Percentiles rank a stretch among this genome's conserved stretches.
These are phyloP conservation scores for Cairneyella variabilis DNA, from an alignment of 495 filamentous ascomycete species.

Conservation along the genomic window DNA sequence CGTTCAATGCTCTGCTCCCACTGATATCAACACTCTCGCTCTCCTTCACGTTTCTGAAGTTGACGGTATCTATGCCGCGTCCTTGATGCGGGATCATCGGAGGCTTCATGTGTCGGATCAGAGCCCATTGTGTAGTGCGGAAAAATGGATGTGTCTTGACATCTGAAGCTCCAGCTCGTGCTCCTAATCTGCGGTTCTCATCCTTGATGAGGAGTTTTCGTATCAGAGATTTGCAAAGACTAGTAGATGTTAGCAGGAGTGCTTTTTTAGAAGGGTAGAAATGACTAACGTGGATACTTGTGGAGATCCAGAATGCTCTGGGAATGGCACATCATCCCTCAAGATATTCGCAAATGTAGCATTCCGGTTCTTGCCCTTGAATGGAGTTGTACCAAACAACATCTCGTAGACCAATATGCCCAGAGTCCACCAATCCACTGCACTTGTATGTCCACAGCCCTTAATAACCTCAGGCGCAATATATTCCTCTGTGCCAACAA, in stretches of 20 bases:
- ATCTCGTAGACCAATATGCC: slow-evolving; percentile 98
- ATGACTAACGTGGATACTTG: slow-evolving; percentile 81
- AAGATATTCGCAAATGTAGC: slow-evolving; percentile 97
- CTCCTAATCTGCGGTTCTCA: slow-evolving; percentile 90
- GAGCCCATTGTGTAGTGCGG: slow-evolving; percentile 90
- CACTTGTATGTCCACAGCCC: slow-evolving; percentile 95
- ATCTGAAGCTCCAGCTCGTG: slow-evolving; percentile 91
- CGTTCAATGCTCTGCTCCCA: slow-evolving; percentile 47
- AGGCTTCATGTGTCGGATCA: slow-evolving; percentile 97
- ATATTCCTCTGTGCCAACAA: slow-evolving; percentile 97
- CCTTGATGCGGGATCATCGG: slow-evolving; percentile 95
- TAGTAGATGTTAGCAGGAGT: slow-evolving; percentile 32
- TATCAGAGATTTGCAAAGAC: slow-evolving; percentile 93
- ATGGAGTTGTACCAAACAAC: slow-evolving; percentile 97
- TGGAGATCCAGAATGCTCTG: slow-evolving; percentile 78
- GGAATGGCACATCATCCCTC: slow-evolving; percentile 90
- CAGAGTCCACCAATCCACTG: slow-evolving; percentile 98
- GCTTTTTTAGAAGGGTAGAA: not conserved
- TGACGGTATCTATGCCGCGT: slow-evolving; percentile 86
- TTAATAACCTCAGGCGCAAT: slow-evolving; percentile 99
- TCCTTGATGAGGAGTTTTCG: slow-evolving; percentile 97
- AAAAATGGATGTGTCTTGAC: slow-evolving; percentile 98
- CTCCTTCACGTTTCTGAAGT: slow-evolving; percentile 97
- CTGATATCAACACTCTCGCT: slow-evolving; percentile 92
- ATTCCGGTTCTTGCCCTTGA: slow-evolving; percentile 99